phyloP scores from a whole-genome alignment of 345 rosid genomes.

The Aquilaria malaccensis region DNA sequence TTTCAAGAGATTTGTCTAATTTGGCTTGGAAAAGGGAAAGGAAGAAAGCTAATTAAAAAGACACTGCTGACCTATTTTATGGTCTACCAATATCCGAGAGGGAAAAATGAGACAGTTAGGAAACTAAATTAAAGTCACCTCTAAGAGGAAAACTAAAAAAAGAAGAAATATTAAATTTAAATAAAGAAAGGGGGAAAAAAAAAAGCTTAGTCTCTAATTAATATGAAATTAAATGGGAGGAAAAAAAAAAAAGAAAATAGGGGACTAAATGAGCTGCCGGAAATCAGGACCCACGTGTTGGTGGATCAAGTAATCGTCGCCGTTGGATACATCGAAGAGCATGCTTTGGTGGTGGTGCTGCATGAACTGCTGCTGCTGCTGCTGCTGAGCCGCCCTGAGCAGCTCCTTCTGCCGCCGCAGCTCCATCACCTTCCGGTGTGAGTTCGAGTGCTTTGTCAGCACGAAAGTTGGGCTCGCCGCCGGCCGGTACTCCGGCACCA shows the following conservation, averaged over 20 bases:
- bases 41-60: background rate
- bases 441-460: constrained; percentile 65
- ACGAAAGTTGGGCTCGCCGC: constrained; percentile 74
- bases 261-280: constrained; percentile 55
- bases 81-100: constrained; percentile 15
- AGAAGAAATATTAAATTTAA: background rate
- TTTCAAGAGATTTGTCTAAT: constrained; percentile 16
- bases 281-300: constrained; percentile 80
- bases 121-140: constrained; percentile 16
- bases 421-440: constrained; percentile 73
- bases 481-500: constrained; percentile 76
- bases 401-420: constrained; percentile 45
- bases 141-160: background rate
- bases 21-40: background rate
- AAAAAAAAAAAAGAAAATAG: constrained; percentile 18
- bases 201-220: background rate
- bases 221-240: constrained; percentile 14
- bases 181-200: background rate
- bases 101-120: constrained; percentile 3
- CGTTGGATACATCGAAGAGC: constrained; percentile 61
- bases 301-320: constrained; percentile 82
- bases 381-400: constrained; percentile 33
- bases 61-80: background rate
- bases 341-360: constrained; percentile 54
- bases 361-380: constrained; percentile 24